Evolutionary conservation across 805 yeast genomes (phyloP), one percentile per base, ranked within the genome.

Genomic region (Wickerhamiella australiensis): DNA sequence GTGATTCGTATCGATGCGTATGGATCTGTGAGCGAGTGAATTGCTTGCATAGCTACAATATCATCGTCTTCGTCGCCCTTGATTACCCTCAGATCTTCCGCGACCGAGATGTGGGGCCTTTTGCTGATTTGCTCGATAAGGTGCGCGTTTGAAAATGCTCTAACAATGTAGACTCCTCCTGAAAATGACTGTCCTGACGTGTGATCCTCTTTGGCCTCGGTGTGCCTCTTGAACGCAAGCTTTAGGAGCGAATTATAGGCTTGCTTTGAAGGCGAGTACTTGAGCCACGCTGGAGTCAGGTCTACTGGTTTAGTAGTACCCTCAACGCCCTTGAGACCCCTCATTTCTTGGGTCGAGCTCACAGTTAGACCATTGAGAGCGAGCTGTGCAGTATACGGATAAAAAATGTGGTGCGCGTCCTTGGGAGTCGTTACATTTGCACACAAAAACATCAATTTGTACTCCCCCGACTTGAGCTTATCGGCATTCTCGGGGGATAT

Each of bases 281-380:
- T 17, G 18, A 33, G 20, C 38, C 38, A 33, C 38, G 20, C 4
- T 15, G 70, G 69, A 0, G 95, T 82, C 38, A 90, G 56, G 61
- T 88, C 83, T 0, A 85, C 87, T 0, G 96, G 96, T 53, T 77
- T 74, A 1, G 87, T 81, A 0, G 95, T 80, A 0, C 95, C 95
- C 0, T 75, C 74, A 52, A 73, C 76, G 43, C 81, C 82, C 59
- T 85, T 85, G 26, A 87, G 66, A 0, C 96, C 96, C 50, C 79
- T 76, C 1, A 20, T 33, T 3, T 11, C 15, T n/a, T 15, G 21
- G 18, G 20, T 33, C 6, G 38, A 9, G 20, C n/a, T 20, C 38
- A 33, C 38, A 4, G 9, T 18, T 5, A 33, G 11, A 9, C 21
- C 38, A 15, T 33, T n/a, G 5, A 33, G 20, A 79, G 38, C 4